Evolutionary conservation across 129 eudicot species (phyloP).

Genomic region (Ambrosia trifida): DNA sequence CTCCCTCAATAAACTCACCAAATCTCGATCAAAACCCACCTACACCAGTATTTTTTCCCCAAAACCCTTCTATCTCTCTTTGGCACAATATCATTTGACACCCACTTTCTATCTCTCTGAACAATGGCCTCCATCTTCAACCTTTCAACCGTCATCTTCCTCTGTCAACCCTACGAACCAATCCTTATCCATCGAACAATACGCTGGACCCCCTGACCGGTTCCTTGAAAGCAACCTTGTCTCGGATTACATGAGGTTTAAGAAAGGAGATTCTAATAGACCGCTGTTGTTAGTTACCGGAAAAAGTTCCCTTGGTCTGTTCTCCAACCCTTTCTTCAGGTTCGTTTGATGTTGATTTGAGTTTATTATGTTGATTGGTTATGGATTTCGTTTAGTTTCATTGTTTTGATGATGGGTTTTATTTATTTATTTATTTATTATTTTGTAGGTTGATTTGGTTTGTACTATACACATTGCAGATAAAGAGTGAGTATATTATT

Average conservation of each 20-base stretch:
- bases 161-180: no score
- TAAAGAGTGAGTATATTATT: conserved; percentile 50
- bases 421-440: neutral
- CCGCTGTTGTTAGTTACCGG: conserved; percentile 78
- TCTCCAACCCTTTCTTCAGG: conserved; percentile 27
- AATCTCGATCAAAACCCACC: no score
- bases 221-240: conserved; percentile 69
- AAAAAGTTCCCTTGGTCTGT: conserved; percentile 93
- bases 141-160: no score
- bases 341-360: no score
- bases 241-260: conserved; percentile 94
- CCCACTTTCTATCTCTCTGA: no score
- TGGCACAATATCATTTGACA: no score
- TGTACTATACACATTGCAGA: conserved; percentile 97
- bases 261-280: conserved; percentile 49
- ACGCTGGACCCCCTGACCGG: conserved; percentile 50
- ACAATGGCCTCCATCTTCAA: no score
- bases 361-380: no score
- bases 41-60: no score
- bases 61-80: no score
- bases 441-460: conserved; percentile 91
- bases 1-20: no score
- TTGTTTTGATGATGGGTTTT: conserved; percentile 18
- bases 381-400: no score
- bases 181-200: conserved; percentile 25